These are phyloP conservation scores for Lathyrus sativus DNA, from an alignment of 306 rosid species.

Conservation along the genomic window DNA sequence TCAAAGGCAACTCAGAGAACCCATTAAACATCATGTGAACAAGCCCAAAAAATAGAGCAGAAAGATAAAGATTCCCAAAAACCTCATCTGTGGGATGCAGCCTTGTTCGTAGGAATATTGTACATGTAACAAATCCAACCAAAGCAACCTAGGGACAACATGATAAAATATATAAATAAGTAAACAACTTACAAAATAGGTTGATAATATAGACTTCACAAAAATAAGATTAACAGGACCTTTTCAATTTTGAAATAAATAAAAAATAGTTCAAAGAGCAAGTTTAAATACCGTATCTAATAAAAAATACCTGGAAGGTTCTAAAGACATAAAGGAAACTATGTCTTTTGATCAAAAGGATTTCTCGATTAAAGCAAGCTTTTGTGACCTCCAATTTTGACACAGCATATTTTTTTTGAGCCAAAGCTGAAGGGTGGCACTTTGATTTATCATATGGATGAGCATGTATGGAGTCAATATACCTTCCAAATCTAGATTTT, in stretches of 20 bases:
- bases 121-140: constrained; percentile 79
- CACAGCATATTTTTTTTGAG: constrained; percentile 57
- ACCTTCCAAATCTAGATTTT: constrained; percentile 60
- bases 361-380: constrained; percentile 73
- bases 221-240: neutral
- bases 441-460: constrained; percentile 57
- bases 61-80: constrained; percentile 68
- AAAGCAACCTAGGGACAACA: constrained; percentile 66
- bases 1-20: constrained; percentile 77
- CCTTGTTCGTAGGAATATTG: constrained; percentile 66
- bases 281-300: constrained; percentile 16
- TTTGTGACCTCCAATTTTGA: constrained; percentile 59
- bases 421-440: constrained; percentile 65
- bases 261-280: constrained; percentile 9
- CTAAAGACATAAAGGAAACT: constrained; percentile 81
- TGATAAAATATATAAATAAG: constrained; percentile 9
- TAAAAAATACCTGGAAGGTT: constrained; percentile 70
- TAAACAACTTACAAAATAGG: neutral
- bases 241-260: constrained; percentile 4
- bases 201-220: neutral
- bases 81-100: constrained; percentile 65
- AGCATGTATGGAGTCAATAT: constrained; percentile 48
- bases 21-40: constrained; percentile 95
- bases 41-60: constrained; percentile 82
- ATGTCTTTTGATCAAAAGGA: constrained; percentile 61